These are phyloP conservation scores for Breviolum minutum DNA, from an alignment of 73 alveolate species.

Conservation along the genomic window DNA sequence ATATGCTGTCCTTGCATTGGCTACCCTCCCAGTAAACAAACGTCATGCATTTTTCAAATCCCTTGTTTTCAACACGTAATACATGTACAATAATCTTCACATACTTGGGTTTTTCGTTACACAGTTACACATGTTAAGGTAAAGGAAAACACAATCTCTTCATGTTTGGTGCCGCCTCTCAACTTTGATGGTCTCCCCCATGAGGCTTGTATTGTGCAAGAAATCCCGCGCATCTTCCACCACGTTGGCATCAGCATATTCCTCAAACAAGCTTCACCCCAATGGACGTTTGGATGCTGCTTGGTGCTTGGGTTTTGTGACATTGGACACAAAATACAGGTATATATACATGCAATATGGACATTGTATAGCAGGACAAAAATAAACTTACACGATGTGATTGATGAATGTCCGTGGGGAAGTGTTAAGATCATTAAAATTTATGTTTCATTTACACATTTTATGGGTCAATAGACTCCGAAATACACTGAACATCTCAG, in stretches of 20 bases:
- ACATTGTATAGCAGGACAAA: too few relatives aligned
- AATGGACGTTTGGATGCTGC: not conserved
- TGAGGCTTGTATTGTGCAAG: not conserved
- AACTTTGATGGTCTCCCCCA: slow-evolving; percentile 17
- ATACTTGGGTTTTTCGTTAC: not conserved
- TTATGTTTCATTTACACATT: too few relatives aligned
- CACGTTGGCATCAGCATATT: not conserved
- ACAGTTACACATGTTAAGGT: not conserved
- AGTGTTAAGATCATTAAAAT: too few relatives aligned
- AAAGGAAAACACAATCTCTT: not conserved
- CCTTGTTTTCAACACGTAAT: not conserved
- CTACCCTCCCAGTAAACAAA: too few relatives aligned
- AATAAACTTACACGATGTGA: too few relatives aligned
- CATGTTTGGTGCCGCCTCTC: not conserved
- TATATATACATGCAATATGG: too few relatives aligned
- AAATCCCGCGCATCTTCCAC: not conserved
- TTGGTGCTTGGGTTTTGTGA: not conserved
- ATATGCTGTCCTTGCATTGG: too few relatives aligned
- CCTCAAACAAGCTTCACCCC: not conserved
- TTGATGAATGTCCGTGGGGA: too few relatives aligned
- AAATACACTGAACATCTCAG: too few relatives aligned
- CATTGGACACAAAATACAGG: too few relatives aligned
- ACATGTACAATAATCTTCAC: not conserved
- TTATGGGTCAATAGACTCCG: too few relatives aligned
- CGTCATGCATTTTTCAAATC: too few relatives aligned